Conservation (phyloP, 176 grass and related monocot species). For the Thinopyrum elongatum region DNA sequence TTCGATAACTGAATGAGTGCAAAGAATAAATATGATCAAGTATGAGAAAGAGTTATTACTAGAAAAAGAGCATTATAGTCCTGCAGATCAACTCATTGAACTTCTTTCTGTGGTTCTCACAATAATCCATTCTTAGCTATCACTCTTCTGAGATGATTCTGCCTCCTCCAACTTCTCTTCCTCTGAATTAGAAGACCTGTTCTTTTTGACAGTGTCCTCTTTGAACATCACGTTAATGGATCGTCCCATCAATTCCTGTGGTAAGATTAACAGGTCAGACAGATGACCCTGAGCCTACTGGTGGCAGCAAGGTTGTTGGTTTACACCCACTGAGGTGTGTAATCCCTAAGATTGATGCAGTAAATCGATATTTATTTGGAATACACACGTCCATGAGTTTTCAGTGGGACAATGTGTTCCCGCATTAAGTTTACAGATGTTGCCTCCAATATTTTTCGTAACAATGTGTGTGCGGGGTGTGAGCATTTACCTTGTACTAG, state of each 20-base stretch:
- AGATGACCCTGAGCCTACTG: neutral
- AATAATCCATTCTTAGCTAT: constrained; percentile 26
- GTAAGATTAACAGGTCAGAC: constrained; percentile 23
- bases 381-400: neutral
- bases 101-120: neutral
- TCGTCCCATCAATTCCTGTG: constrained; percentile 62
- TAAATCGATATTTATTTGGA: neutral
- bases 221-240: constrained; percentile 47
- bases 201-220: constrained; percentile 42
- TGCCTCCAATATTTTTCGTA: neutral
- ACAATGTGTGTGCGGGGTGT: neutral
- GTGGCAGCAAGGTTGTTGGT: neutral
- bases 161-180: constrained; percentile 20
- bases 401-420: neutral
- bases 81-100: constrained; percentile 16
- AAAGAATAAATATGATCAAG: neutral
- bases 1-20: neutral
- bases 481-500: neutral
- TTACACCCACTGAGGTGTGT: neutral
- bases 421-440: neutral
- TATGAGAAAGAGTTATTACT: constrained; percentile 18
- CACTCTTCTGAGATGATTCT: constrained; percentile 28
- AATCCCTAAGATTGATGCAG: neutral
- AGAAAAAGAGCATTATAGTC: neutral
- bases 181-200: constrained; percentile 19